Conservation (phyloP, 768 basidiomycete species). For the Leccinum broughii region DNA sequence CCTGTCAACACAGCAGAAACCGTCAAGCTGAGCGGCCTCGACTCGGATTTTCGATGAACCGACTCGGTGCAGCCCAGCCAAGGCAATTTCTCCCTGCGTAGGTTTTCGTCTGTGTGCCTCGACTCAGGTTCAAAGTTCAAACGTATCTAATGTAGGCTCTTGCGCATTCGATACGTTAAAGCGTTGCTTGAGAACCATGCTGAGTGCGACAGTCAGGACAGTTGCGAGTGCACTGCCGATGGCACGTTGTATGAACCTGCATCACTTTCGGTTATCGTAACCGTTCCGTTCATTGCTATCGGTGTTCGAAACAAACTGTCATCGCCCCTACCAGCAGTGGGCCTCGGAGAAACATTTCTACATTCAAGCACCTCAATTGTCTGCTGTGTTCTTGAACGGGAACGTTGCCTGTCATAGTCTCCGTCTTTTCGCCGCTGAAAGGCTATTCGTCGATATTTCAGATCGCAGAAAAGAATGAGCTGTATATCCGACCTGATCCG, state of each 20-base stretch:
- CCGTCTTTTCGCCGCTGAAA: conserved; percentile 2
- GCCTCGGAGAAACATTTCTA: background rate
- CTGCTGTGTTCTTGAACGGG: conserved; percentile 1
- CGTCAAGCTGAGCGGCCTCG: background rate
- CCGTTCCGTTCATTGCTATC: conserved; percentile 1
- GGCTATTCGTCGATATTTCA: background rate
- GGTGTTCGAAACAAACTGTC: conserved; percentile 1
- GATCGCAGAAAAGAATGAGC: conserved; percentile 7
- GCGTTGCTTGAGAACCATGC: background rate
- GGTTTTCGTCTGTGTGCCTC: background rate
- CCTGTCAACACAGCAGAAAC: conserved; percentile 7
- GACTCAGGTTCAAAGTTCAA: background rate
- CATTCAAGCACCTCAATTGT: background rate
- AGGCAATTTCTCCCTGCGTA: background rate
- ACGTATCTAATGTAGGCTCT: conserved; percentile 1
- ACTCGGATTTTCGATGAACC: background rate
- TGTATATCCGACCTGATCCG: conserved; percentile 22
- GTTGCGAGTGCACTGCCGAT: conserved; percentile 1
- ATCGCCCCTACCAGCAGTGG: conserved; percentile 5
- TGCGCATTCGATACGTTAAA: background rate
- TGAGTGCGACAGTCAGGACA: background rate
- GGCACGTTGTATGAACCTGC: background rate
- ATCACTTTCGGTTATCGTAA: background rate
- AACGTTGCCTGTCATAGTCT: background rate
- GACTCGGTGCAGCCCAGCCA: background rate